Conservation (phyloP, 257 asterid genomes). For the Solanum bulbocastanum region DNA sequence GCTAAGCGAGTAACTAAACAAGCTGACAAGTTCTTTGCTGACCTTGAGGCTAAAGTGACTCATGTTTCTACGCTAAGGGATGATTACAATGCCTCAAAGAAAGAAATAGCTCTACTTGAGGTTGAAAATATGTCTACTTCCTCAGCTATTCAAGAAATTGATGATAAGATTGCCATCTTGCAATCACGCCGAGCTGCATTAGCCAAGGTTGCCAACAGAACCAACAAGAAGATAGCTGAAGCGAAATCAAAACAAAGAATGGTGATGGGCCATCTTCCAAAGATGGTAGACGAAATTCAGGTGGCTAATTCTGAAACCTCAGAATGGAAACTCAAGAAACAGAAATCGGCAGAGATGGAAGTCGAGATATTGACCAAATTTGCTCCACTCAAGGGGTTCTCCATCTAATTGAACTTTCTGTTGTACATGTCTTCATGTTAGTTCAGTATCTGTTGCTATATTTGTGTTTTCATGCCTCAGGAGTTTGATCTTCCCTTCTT, state of each 20-base stretch:
- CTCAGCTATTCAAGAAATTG: constrained; percentile 14
- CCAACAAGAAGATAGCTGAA: constrained; percentile 10
- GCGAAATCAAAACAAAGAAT: constrained; percentile 3
- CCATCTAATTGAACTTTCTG: constrained; percentile 7
- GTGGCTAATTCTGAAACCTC: constrained; percentile 18
- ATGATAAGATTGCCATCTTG: constrained; percentile 19
- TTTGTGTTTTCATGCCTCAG: neutral
- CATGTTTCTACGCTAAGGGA: constrained; percentile 10
- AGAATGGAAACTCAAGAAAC: constrained; percentile 22
- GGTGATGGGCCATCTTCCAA: constrained; percentile 14
- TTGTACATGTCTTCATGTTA: neutral
- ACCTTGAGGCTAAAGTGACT: constrained; percentile 17
- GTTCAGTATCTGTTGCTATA: neutral
- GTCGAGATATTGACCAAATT: constrained; percentile 19
- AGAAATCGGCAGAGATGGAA: constrained; percentile 20
- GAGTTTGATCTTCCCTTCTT: neutral
- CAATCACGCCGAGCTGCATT: constrained; percentile 17
- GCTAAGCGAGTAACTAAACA: constrained; percentile 6
- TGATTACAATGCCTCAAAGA: constrained; percentile 19
- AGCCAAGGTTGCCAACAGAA: constrained; percentile 4
- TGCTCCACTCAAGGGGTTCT: constrained; percentile 22
- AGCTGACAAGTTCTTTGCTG: constrained; percentile 20
- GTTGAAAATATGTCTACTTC: constrained; percentile 16
- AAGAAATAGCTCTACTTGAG: constrained; percentile 17
- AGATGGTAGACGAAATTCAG: constrained; percentile 27